Evolutionary conservation across 768 basidiomycete species (phyloP), one percentile per base, ranked within the genome.

Genomic region (Podaxis sp.): DNA sequence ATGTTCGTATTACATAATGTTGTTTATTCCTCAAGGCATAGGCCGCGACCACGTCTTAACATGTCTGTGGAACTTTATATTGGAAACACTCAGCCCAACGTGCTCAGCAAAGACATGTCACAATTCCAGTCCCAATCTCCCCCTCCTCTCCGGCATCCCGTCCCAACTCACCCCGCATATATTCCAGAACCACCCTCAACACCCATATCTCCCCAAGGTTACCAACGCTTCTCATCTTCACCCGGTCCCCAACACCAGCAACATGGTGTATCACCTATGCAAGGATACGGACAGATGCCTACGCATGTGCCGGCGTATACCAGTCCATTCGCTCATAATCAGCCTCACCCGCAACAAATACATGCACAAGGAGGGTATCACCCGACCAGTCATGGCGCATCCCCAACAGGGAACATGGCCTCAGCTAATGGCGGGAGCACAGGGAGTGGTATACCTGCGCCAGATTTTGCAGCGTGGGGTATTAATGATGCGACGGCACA

Each of bases 401-500:
- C 32, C 16, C 56, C 40, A 25, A 11, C 50, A 48, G 60, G 54
- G 65, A 70, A 44, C 70, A 50, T 13, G 52, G 36, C 51, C 28
- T 32, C 53, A 11, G 52, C 42, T n/a, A 37, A 42, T 1, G 32
- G 37, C 13, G 52, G 25, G n/a, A 47, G 21, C 21, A 25, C 23
- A 38, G 61, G 40, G 18, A 36, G 55, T 27, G 44, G 27, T 37
- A 50, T 57, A 57, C 56, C 68, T 18, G 65, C 68, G 42, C 74
- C 79, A 1, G 77, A 87, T 68, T 89, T 89, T 65, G 80, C 79
- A 9, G 86, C 88, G 13, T 92, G 90, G 90, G 90, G 91, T 0
- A 81, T 98, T 74, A 89, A 97, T 72, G 92, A 92, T 68, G 87
- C 93, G 9, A 98, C 97, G 1, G 92, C 97, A 0, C 90, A 95